Percentiles rank a stretch among this genome's conserved stretches.
Evolutionary conservation across 129 eudicot species (phyloP).

Genomic region (Daucus carota): DNA sequence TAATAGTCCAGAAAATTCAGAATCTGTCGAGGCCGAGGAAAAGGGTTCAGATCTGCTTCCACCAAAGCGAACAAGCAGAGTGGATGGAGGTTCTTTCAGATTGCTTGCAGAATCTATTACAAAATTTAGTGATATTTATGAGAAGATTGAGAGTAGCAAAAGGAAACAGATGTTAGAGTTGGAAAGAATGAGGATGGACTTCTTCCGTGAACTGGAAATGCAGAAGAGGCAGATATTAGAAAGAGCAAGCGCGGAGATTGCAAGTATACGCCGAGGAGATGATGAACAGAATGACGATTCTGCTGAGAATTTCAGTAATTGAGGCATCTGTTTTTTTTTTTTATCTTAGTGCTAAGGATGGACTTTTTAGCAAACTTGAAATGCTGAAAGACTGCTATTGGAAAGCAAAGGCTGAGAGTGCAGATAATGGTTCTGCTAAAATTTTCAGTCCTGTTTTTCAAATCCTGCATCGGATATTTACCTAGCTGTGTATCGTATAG

Average conservation of each 20-base stretch:
- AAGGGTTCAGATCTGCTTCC: conserved; percentile 53
- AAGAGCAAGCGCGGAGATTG: conserved; percentile 66
- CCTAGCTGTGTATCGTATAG: no score
- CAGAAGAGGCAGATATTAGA: conserved; percentile 74
- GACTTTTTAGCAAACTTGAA: neutral
- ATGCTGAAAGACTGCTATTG: neutral
- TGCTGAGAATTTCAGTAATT: conserved; percentile 44
- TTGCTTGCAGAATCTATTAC: conserved; percentile 71
- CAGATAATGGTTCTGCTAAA: neutral
- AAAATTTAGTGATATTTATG: conserved; percentile 60
- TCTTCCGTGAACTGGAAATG: conserved; percentile 60
- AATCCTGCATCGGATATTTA: no score
- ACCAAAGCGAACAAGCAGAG: conserved; percentile 32
- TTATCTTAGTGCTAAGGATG: conserved; percentile 12
- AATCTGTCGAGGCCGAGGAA: conserved; percentile 39
- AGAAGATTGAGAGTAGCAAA: conserved; percentile 60
- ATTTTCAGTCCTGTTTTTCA: neutral
- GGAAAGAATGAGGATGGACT: conserved; percentile 78
- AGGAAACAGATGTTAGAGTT: conserved; percentile 67
- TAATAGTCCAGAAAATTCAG: conserved; percentile 48
- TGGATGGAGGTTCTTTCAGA: conserved; percentile 34
- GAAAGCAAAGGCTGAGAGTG: neutral
- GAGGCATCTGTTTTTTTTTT: conserved; percentile 19
- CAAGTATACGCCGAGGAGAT: conserved; percentile 46
- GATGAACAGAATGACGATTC: conserved; percentile 49